These are phyloP conservation scores for Penicillium frequentans DNA, from an alignment of 2,329 filamentous ascomycete species.

Conservation along the genomic window DNA sequence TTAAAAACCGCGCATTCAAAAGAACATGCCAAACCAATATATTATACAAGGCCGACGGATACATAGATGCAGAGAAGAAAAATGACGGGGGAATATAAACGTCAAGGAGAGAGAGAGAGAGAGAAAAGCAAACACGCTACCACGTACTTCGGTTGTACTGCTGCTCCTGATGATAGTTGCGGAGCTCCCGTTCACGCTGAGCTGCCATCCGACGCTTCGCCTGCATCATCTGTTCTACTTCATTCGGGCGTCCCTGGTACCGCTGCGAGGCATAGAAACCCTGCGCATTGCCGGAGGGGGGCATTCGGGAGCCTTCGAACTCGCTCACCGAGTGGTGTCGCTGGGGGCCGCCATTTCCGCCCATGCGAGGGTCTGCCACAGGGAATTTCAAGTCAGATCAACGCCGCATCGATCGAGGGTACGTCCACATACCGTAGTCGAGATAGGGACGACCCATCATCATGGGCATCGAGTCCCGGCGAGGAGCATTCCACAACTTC, in stretches of 20 bases:
- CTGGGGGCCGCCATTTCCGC: constrained; percentile 55
- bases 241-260: constrained; percentile 82
- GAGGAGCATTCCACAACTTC: constrained; percentile 74
- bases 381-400: constrained; percentile 23
- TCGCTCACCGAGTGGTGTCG: constrained; percentile 85
- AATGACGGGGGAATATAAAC: constrained; percentile 34
- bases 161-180: constrained; percentile 99
- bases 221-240: constrained; percentile 98
- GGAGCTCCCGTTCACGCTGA: constrained; percentile 96
- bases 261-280: constrained; percentile 93
- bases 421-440: constrained; percentile 59
- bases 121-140: constrained; percentile 39
- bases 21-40: constrained; percentile 35
- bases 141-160: constrained; percentile 96
- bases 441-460: constrained; percentile 59
- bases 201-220: constrained; percentile 99
- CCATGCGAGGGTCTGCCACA: constrained; percentile 67
- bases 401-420: constrained; percentile 21
- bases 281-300: constrained; percentile 76
- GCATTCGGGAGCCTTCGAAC: constrained; percentile 73
- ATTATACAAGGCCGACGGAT: constrained; percentile 45
- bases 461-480: constrained; percentile 78
- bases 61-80: constrained; percentile 35
- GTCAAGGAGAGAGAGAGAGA: constrained; percentile 29
- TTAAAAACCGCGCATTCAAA: constrained; percentile 43